phyloP scores from a whole-genome alignment of 768 basidiomycete genomes.

The Erythrobasidium yunnanense region DNA sequence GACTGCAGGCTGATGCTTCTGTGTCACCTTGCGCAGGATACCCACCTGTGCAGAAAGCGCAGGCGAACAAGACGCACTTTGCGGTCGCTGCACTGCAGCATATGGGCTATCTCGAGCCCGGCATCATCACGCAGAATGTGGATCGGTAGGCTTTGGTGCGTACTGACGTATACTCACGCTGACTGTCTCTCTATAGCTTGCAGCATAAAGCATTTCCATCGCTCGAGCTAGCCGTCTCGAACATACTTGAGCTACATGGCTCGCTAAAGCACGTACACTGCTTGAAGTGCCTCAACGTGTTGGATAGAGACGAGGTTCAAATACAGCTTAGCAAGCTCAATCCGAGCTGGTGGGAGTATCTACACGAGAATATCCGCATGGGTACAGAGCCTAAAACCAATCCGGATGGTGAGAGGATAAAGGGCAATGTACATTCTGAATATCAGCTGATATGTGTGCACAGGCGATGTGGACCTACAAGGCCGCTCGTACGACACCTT shows the following conservation, averaged over 20 bases:
- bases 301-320: slow-evolving; percentile 26
- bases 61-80: slow-evolving; percentile 29
- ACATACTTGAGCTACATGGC: slow-evolving; percentile 27
- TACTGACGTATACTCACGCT: not conserved
- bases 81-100: slow-evolving; percentile 26
- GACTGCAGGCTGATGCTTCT: not conserved
- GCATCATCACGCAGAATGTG: slow-evolving; percentile 27
- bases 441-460: not conserved
- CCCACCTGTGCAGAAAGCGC: slow-evolving; percentile 26
- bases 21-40: slow-evolving; percentile 7
- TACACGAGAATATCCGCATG: slow-evolving; percentile 20
- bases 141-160: slow-evolving; percentile 6
- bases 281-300: slow-evolving; percentile 9
- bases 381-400: slow-evolving; percentile 21
- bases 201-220: slow-evolving; percentile 27
- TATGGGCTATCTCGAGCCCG: slow-evolving; percentile 11
- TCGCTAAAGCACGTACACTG: slow-evolving; percentile 29
- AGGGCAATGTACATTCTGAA: no score
- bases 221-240: not conserved
- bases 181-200: slow-evolving; percentile 5
- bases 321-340: slow-evolving; percentile 10
- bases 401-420: slow-evolving; percentile 10
- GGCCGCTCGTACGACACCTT: slow-evolving; percentile 29
- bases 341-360: slow-evolving; percentile 29
- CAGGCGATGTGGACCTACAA: slow-evolving; percentile 28